Conservation (phyloP, 768 basidiomycete species). For the Pisolithus orientalis region DNA sequence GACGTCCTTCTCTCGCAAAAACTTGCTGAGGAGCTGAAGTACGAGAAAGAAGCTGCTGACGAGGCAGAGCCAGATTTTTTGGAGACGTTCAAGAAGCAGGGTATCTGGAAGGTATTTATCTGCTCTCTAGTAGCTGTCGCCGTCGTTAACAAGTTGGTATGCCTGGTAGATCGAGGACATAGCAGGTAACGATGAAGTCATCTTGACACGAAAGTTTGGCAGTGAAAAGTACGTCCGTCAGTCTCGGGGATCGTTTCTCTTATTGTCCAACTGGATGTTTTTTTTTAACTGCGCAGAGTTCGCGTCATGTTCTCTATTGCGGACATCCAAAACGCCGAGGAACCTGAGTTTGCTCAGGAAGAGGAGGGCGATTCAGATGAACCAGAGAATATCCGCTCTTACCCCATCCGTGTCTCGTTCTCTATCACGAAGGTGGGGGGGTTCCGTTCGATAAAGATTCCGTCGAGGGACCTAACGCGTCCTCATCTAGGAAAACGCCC, state of each 20-base stretch:
- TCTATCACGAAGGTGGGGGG: conserved; percentile 74
- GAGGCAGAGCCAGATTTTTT: conserved; percentile 66
- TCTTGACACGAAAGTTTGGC: conserved; percentile 77
- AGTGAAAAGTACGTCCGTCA: conserved; percentile 69
- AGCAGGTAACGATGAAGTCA: conserved; percentile 74
- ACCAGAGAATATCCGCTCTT: conserved; percentile 31
- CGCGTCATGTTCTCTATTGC: conserved; percentile 90
- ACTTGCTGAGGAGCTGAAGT: conserved; percentile 76
- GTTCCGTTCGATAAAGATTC: not conserved
- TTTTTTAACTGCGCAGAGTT: conserved; percentile 43
- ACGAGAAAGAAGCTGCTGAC: conserved; percentile 58
- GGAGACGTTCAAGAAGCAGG: conserved; percentile 62
- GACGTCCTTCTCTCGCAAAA: conserved; percentile 72
- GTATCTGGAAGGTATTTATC: conserved; percentile 68
- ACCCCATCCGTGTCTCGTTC: conserved; percentile 74
- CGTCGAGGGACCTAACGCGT: not conserved
- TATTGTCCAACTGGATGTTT: not conserved
- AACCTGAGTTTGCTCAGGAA: conserved; percentile 33
- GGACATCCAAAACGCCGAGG: conserved; percentile 60
- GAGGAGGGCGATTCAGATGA: conserved; percentile 31
- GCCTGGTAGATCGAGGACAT: conserved; percentile 57
- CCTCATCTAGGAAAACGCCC: conserved; percentile 35
- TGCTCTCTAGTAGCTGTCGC: not conserved
- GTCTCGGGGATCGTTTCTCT: not conserved
- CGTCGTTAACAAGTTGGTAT: not conserved